Base-by-base conservation (phyloP, 176 grass and related monocot genomes). In the Musa troglodytarum region DNA sequence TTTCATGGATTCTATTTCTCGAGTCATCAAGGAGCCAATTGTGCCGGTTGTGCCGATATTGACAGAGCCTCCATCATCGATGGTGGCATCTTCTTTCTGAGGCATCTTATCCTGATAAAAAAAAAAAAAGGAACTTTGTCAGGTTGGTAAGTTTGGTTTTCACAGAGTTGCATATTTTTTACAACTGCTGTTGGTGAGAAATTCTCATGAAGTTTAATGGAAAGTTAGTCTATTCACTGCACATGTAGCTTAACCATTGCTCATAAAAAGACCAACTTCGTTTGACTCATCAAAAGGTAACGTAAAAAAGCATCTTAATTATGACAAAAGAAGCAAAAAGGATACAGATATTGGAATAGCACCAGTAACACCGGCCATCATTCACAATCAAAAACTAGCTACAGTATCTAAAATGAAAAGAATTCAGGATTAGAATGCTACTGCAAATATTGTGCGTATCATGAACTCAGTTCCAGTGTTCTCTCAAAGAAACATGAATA, bases 1-100 rank as follows among this genome's bases (percentile, higher is more conserved):
- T 75, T 89, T 99, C 78, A 81, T 75, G 73, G 82, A 43, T 10
- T 92, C 88, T 50, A 99, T 22, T 21, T 99, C 96, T 53, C 84
- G 88, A 21, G 85, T 84, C 86, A 99, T 92, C 24, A 99, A 88
- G 19, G 96, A 89, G 28, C 86, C 85, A 10, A 99, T 89, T 54
- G 91, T 99, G 57, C 96, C 96, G 0, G 83, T 99, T 16, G 91
- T 84, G 4, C 96, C 96, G 16, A 99, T 86, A 52, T 84, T 89
- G 54, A 99, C 69, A 3, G 56, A 26, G 65, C 53, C 66, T 19
- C 69, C 82, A 80, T 73, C 22, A 2, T 5, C 19, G 34, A 53
- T 20, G 26, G 17, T 2, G 7, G 12, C n/a, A 13, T 73, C 67
- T 62, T 56, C 51, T 52, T 34, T 50, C 3, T 25, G 19, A 64